These are phyloP conservation scores for Citrus maxima DNA, from an alignment of 345 rosid species.

Conservation along the genomic window DNA sequence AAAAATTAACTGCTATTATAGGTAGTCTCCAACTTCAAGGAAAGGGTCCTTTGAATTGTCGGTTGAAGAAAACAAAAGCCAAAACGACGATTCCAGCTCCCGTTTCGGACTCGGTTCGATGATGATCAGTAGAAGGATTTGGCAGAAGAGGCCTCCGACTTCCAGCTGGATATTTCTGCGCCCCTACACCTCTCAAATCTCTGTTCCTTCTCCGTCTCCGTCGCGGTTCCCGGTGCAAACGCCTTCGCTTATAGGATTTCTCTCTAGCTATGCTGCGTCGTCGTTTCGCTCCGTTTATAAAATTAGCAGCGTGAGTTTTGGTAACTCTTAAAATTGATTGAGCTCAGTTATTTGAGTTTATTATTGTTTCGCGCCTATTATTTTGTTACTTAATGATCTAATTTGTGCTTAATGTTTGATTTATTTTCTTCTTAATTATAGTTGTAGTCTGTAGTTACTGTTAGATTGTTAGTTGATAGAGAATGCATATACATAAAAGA, in stretches of 20 bases:
- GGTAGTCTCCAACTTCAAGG: neutral
- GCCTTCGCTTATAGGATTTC: neutral
- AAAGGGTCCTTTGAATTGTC: neutral
- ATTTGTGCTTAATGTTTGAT: neutral
- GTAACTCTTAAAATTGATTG: neutral
- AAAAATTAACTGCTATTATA: neutral
- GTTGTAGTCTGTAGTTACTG: neutral
- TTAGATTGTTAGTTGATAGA: neutral
- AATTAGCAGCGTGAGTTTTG: conserved; percentile 30
- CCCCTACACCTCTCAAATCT: conserved; percentile 9
- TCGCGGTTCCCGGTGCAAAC: neutral
- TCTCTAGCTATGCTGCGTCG: conserved; percentile 13
- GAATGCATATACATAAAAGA: no score
- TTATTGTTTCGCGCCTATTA: neutral
- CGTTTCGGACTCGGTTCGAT: neutral
- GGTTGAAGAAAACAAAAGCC: neutral
- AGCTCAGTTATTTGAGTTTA: neutral
- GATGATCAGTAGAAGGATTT: conserved; percentile 34
- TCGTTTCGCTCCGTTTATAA: conserved; percentile 3
- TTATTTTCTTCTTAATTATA: neutral
- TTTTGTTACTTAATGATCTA: neutral
- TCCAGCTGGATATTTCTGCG: conserved; percentile 15
- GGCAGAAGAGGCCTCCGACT: conserved; percentile 22
- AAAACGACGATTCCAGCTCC: neutral
- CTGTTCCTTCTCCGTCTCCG: neutral